Evolutionary conservation across 163 green algal genomes (phyloP).

Genomic region (Scenedesmus sp.): DNA sequence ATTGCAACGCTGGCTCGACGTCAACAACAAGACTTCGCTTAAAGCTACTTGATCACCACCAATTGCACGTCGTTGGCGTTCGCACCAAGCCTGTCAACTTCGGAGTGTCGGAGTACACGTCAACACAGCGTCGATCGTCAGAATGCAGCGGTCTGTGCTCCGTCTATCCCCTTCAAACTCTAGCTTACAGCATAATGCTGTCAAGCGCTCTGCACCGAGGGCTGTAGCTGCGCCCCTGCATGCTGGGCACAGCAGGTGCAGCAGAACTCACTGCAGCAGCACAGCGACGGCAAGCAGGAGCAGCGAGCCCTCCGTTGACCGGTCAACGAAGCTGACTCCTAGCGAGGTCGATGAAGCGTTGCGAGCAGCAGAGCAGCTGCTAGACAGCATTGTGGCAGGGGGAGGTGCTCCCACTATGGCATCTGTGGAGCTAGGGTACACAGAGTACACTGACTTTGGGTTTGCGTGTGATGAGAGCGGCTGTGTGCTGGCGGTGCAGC

Average conservation of each 20-base stretch:
- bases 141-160: not conserved
- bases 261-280: not conserved
- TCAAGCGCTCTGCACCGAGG: not conserved
- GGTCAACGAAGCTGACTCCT: not conserved
- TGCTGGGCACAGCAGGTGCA: not conserved
- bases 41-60: too few relatives aligned
- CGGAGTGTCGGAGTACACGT: not conserved
- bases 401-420: not conserved
- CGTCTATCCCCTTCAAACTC: not conserved
- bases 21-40: too few relatives aligned
- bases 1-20: too few relatives aligned
- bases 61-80: too few relatives aligned
- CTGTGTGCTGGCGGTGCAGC: not conserved
- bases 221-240: not conserved
- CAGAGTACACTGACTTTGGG: not conserved
- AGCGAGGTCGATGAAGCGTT: not conserved
- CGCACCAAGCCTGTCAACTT: not conserved
- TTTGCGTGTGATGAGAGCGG: slow-evolving; percentile 1
- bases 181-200: not conserved
- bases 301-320: not conserved
- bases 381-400: not conserved
- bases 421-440: not conserved
- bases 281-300: not conserved
- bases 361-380: not conserved
- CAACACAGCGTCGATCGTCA: not conserved